A percentile compares a stretch with the other conserved stretches of the same genome.
These are phyloP conservation scores for Fagopyrum tataricum DNA, from an alignment of 148 eudicot species.

Conservation along the genomic window DNA sequence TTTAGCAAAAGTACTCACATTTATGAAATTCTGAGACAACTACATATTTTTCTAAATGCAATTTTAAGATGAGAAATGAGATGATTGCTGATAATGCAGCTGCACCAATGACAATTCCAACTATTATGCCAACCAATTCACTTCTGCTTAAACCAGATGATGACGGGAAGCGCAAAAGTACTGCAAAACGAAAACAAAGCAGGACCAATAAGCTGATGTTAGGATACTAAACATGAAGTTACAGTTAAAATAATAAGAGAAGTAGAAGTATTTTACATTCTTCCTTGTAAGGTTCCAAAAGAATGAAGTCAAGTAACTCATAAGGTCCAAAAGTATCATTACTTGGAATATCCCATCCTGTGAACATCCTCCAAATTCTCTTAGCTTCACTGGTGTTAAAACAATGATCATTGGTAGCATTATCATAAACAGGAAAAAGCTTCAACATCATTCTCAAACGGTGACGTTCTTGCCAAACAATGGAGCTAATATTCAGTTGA, in stretches of 20 bases:
- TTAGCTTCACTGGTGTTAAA: conserved; percentile 61
- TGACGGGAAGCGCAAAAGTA: not conserved
- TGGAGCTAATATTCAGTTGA: conserved; percentile 58
- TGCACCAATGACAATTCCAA: conserved; percentile 39
- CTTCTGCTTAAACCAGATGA: conserved; percentile 50
- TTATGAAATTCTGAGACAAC: not conserved
- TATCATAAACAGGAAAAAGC: conserved; percentile 42
- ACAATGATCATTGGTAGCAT: not conserved
- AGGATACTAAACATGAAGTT: not conserved
- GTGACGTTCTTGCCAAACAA: conserved; percentile 73
- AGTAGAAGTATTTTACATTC: conserved; percentile 29
- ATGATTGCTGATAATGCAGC: conserved; percentile 33
- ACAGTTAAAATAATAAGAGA: not conserved
- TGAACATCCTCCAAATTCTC: conserved; percentile 36
- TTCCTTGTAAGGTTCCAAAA: conserved; percentile 56
- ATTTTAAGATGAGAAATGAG: conserved; percentile 33
- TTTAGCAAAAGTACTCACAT: not conserved
- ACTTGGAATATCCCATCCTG: conserved; percentile 54
- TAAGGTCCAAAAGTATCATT: conserved; percentile 83
- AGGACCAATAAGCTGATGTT: not conserved
- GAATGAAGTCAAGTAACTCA: conserved; percentile 86
- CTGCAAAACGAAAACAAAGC: not conserved
- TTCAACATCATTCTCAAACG: conserved; percentile 73
- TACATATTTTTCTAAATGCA: not conserved
- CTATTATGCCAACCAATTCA: conserved; percentile 47